phyloP scores from a whole-genome alignment of 768 basidiomycete species.

The Wakefieldia striispora region DNA sequence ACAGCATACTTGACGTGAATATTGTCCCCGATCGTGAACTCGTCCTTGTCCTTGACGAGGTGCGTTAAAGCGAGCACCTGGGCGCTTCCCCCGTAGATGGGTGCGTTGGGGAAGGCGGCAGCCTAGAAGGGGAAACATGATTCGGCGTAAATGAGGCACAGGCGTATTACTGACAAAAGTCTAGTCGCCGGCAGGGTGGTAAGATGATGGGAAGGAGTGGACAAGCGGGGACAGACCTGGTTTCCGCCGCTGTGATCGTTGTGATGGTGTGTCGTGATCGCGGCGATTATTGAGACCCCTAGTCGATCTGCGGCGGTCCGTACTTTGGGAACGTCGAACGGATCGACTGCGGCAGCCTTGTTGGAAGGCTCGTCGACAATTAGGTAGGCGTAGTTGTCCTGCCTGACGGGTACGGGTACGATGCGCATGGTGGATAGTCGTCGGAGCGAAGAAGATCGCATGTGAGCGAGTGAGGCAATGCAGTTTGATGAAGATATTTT shows the following conservation, averaged over 20 bases:
- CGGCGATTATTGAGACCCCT: constrained; percentile 65
- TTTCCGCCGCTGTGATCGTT: constrained; percentile 89
- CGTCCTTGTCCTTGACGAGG: constrained; percentile 77
- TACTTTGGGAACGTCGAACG: constrained; percentile 74
- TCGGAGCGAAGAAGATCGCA: constrained; percentile 14
- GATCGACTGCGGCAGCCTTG: constrained; percentile 77
- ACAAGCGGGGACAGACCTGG: constrained; percentile 43
- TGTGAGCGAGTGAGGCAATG: constrained; percentile 16
- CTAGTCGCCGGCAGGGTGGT: constrained; percentile 15
- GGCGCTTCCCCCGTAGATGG: constrained; percentile 79
- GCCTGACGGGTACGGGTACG: constrained; percentile 72
- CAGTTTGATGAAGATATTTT: too few species aligned
- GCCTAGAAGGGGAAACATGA: constrained; percentile 35
- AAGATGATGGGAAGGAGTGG: constrained; percentile 7
- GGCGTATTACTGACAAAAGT: constrained; percentile 27
- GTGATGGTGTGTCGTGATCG: constrained; percentile 92
- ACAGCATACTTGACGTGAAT: constrained; percentile 56
- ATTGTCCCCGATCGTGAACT: constrained; percentile 68
- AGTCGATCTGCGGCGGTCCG: constrained; percentile 56
- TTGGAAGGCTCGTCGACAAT: constrained; percentile 66
- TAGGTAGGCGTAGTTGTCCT: constrained; percentile 86
- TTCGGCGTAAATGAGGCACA: not conserved
- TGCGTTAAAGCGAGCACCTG: constrained; percentile 64
- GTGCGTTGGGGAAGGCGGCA: constrained; percentile 41
- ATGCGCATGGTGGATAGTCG: constrained; percentile 55